These are phyloP conservation scores for Xeromyces bisporus DNA, from an alignment of 495 filamentous ascomycete species.

Conservation along the genomic window DNA sequence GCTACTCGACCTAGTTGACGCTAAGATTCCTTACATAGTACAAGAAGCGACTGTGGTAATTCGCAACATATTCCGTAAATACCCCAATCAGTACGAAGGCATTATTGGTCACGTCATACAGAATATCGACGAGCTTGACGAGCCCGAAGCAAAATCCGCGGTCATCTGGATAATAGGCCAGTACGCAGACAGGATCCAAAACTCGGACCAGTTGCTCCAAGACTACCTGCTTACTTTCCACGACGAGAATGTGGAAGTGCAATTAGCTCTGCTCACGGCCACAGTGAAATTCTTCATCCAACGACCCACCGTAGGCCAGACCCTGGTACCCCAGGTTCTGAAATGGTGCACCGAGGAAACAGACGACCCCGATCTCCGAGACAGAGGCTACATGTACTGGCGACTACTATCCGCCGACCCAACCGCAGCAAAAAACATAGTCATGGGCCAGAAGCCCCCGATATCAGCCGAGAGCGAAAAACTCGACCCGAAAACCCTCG, in stretches of 20 bases:
- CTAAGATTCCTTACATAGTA: slow-evolving; percentile 99
- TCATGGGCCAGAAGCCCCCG: slow-evolving; percentile 93
- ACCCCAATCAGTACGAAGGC: slow-evolving; percentile 94
- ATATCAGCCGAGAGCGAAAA: slow-evolving; percentile 96
- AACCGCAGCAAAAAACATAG: slow-evolving; percentile 64
- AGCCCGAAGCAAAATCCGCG: slow-evolving; percentile 98
- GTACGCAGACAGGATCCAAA: slow-evolving; percentile 93
- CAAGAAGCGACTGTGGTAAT: slow-evolving; percentile 99
- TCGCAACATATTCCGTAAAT: slow-evolving; percentile 97
- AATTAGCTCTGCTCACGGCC: slow-evolving; percentile 84
- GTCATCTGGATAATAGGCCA: slow-evolving; percentile 99
- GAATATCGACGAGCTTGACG: slow-evolving; percentile 90
- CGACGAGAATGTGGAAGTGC: slow-evolving; percentile 89
- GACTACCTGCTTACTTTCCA: slow-evolving; percentile 88
- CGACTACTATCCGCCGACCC: slow-evolving; percentile 89
- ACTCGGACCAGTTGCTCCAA: slow-evolving; percentile 81
- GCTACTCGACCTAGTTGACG: slow-evolving; percentile 81
- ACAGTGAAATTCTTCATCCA: slow-evolving; percentile 98
- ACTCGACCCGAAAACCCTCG: slow-evolving; percentile 75
- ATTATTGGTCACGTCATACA: slow-evolving; percentile 93
- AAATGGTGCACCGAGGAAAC: slow-evolving; percentile 99
- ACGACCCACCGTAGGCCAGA: slow-evolving; percentile 83
- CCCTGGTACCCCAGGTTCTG: slow-evolving; percentile 85
- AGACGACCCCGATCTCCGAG: slow-evolving; percentile 90
- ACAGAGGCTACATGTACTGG: slow-evolving; percentile 99